A percentile compares a stretch with the other conserved stretches of the same genome.
These are phyloP conservation scores for Botrytis fragariae DNA, from an alignment of 2,329 filamentous ascomycete genomes.

Conservation along the genomic window DNA sequence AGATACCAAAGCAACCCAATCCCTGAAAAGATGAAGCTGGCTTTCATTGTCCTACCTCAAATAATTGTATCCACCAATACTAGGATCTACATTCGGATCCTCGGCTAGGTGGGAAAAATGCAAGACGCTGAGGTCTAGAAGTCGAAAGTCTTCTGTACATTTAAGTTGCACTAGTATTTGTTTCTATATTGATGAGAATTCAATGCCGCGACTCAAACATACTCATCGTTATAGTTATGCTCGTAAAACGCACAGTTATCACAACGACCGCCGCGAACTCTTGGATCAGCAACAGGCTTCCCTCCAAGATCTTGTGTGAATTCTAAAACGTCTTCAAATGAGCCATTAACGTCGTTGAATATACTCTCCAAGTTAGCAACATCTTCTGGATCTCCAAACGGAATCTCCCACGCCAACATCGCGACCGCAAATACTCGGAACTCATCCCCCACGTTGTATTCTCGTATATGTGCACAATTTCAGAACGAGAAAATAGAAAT, in stretches of 20 bases:
- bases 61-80: neutral
- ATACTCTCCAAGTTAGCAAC: neutral
- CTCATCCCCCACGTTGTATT: neutral
- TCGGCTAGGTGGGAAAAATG: neutral
- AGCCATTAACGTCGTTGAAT: neutral
- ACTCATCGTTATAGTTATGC: neutral
- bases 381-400: neutral
- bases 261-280: neutral
- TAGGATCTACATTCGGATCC: neutral
- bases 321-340: neutral
- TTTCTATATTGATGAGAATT: neutral
- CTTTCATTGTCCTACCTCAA: neutral
- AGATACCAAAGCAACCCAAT: neutral
- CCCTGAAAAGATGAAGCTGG: neutral
- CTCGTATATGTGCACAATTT: neutral
- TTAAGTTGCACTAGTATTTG: fast-evolving
- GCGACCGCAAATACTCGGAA: neutral
- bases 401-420: neutral
- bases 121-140: neutral
- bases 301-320: neutral
- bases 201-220: neutral
- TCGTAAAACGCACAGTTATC: neutral
- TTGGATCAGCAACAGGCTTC: neutral
- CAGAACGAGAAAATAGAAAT: neutral
- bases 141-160: neutral